phyloP scores from a whole-genome alignment of 306 rosid genomes.

The Mimosa bimucronata region DNA sequence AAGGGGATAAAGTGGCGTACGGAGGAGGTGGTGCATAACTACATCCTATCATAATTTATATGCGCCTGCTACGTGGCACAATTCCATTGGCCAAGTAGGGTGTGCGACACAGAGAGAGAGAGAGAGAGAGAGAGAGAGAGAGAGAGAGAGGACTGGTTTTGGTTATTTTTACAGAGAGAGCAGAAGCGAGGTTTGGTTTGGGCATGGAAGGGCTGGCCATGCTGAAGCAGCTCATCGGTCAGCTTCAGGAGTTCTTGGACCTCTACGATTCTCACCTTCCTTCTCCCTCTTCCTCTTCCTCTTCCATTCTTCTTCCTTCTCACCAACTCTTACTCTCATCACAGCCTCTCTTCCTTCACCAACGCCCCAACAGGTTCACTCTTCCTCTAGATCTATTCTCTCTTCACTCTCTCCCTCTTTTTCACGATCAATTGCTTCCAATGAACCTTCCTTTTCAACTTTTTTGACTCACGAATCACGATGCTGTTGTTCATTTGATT shows the following conservation, averaged over 20 bases:
- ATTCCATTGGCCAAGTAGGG: constrained; percentile 22
- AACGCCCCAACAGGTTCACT: too few species aligned
- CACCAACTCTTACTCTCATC: constrained; percentile 44
- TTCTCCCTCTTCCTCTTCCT: constrained; percentile 27
- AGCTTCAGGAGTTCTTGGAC: constrained; percentile 70
- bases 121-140: constrained; percentile 8
- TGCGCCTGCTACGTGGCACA: constrained; percentile 45
- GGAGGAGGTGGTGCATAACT: constrained; percentile 41
- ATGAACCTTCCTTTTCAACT: background rate
- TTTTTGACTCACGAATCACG: background rate
- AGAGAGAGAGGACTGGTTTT: background rate
- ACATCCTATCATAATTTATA: constrained; percentile 20
- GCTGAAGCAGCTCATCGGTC: constrained; percentile 86
- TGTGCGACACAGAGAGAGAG: constrained; percentile 6
- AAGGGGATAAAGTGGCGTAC: constrained; percentile 37
- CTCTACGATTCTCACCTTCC: constrained; percentile 47
- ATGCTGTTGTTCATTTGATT: background rate
- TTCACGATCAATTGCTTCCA: background rate
- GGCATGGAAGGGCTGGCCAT: constrained; percentile 75
- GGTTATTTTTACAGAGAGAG: background rate
- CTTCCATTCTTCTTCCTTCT: constrained; percentile 33
- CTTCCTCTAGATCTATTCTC: constrained; percentile 43
- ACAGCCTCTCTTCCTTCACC: constrained; percentile 41
- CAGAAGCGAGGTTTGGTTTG: too few species aligned
- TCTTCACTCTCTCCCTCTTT: background rate